Conservation (phyloP, 805 yeast species). For the Candida caryicola region DNA sequence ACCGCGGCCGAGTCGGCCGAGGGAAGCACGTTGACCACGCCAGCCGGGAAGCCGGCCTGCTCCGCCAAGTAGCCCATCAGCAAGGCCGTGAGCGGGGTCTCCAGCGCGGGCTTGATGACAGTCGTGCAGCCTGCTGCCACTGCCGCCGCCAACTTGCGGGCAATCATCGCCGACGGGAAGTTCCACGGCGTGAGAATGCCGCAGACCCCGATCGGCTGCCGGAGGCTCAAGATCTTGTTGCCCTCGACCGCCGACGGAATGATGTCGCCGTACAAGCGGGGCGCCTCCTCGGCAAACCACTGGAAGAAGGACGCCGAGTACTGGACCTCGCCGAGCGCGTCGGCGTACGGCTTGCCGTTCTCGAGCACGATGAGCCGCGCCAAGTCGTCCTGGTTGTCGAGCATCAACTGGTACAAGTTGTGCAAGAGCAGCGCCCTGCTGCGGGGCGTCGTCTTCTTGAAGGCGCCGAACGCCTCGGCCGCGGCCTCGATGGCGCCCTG, state of each 20-base stretch:
- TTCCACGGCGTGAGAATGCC: constrained; percentile 85
- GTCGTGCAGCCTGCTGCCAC: constrained; percentile 78
- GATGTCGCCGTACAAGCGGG: constrained; percentile 64
- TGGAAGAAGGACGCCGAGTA: constrained; percentile 77
- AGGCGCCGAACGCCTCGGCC: constrained; percentile 47
- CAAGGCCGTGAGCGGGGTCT: constrained; percentile 71
- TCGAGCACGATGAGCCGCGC: constrained; percentile 64
- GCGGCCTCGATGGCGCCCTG: constrained; percentile 60
- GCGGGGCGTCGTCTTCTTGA: constrained; percentile 54
- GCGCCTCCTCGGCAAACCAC: constrained; percentile 87
- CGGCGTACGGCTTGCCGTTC: constrained; percentile 71
- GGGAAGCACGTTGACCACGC: constrained; percentile 63
- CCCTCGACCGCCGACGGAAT: constrained; percentile 52
- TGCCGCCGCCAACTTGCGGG: constrained; percentile 73
- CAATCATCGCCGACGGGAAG: constrained; percentile 77
- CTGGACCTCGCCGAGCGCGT: constrained; percentile 67
- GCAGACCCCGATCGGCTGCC: constrained; percentile 80
- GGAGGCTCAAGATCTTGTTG: constrained; percentile 53
- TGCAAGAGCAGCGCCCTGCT: constrained; percentile 52
- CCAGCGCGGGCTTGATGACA: constrained; percentile 73
- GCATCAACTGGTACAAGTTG: constrained; percentile 51
- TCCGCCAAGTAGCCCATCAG: constrained; percentile 61
- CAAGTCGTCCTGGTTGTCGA: constrained; percentile 59
- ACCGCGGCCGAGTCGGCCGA: constrained; percentile 44
- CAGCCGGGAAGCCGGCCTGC: constrained; percentile 70